These are phyloP conservation scores for Phlebiopsis flavidoalba DNA, from an alignment of 768 basidiomycete species.

Conservation along the genomic window DNA sequence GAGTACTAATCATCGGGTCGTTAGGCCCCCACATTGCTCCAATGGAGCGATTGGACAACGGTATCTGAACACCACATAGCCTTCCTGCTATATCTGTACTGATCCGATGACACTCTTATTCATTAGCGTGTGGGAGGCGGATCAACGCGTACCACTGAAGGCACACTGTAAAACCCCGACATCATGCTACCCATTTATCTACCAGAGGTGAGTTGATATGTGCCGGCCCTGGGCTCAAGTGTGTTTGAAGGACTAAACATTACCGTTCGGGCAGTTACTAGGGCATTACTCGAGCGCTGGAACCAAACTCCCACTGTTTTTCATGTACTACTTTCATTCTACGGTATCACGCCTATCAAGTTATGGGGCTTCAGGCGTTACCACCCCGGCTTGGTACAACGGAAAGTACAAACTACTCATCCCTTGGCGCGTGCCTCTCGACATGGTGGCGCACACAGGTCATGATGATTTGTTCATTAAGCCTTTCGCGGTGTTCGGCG, in stretches of 20 bases:
- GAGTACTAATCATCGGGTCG: conserved; percentile 49
- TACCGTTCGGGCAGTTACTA: too few relatives aligned
- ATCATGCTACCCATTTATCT: conserved; percentile 55
- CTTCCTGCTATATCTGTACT: not conserved
- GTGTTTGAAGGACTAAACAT: too few relatives aligned
- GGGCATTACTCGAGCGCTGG: conserved; percentile 46
- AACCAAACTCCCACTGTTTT: conserved; percentile 49
- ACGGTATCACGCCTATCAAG: conserved; percentile 40
- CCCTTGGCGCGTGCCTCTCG: conserved; percentile 59
- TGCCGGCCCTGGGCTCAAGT: too few relatives aligned
- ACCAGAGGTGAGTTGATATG: too few relatives aligned
- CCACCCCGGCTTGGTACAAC: conserved; percentile 65
- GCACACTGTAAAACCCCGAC: too few relatives aligned
- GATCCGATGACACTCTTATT: not conserved
- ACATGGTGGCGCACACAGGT: conserved; percentile 62
- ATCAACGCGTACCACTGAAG: too few relatives aligned
- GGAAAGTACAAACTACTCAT: conserved; percentile 64
- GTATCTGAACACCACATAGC: conserved; percentile 22
- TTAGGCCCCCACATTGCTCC: conserved; percentile 45
- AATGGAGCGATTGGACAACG: conserved; percentile 51
- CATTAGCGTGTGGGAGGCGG: too few relatives aligned
- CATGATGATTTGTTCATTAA: conserved; percentile 58
- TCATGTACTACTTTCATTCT: conserved; percentile 36
- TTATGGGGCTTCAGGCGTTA: conserved; percentile 51
- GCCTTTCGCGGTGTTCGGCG: conserved; percentile 64